Evolutionary conservation across 2,329 filamentous ascomycete genomes (phyloP), one percentile per base, ranked within the genome.

Genomic region (Lecanosticta acicola): DNA sequence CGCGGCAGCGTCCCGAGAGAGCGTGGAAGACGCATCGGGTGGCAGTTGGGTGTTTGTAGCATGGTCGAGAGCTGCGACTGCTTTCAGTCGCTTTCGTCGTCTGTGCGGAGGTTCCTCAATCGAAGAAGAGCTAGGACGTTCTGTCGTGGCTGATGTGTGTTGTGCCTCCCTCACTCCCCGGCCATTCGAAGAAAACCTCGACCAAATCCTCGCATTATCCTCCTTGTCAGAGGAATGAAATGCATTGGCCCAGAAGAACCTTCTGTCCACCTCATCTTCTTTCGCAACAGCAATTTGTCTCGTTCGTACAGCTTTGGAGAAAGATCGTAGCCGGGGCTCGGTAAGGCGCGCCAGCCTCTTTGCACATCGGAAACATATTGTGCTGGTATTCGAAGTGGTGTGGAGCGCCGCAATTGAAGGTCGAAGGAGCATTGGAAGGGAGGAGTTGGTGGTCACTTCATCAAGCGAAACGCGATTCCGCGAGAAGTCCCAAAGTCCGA

Each of bases 1-100:
- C 17, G 71, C 65, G 10, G 76, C 74, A 4, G 80, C 80, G 43
- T 79, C 65, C 35, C 70, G 72, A 4, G 80, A 79, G 33, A 84
- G 67, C 50, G 74, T 75, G 17, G 79, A 76, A 0, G 80, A 83
- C 11, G 80, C 80, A 66, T 84, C 80, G 14, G 70, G 76, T 5
- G 79, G 75, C 4, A 79, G 66, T 29, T 53, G 45, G 10, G 58
- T 55, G 19, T 40, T 42, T 7, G 46, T 37, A 37, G 48, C 46
- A 18, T 46, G 49, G 20, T 42, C 39, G 9, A 42, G 43, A 20
- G 47, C 51, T 33, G 54, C 56, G n/a, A 51, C 55, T 11, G 45
- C 55, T 58, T 66, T 66, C 55, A 65, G 51, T 40, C 62, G 59
- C 41, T 63, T 65, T 33, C 64, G 53, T 41, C 62, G 53, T 32